Conservation (phyloP, 2,329 filamentous ascomycete genomes). For the Paraphaeosphaeria minitans region DNA sequence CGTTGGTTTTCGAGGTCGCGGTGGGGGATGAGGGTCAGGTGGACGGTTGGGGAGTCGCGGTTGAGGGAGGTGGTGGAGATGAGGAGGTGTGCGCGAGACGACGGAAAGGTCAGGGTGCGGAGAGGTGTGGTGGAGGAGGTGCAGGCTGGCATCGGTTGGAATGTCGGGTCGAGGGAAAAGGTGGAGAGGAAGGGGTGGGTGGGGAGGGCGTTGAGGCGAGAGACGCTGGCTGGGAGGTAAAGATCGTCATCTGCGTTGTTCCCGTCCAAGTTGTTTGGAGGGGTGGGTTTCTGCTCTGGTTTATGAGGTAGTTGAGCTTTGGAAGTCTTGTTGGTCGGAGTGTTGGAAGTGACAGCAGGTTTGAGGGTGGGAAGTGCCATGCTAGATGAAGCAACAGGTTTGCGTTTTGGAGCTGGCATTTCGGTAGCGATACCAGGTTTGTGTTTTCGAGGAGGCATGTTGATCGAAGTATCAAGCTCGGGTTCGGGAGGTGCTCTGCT, state of each 20-base stretch:
- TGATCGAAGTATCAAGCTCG: not conserved
- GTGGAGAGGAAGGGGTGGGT: not conserved
- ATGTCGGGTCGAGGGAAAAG: not conserved
- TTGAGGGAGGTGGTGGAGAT: not conserved
- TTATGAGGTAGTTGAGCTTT: not conserved
- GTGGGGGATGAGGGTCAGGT: not conserved
- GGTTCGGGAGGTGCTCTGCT: not conserved
- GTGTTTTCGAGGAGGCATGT: no score
- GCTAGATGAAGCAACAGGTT: not conserved
- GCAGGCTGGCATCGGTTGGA: not conserved
- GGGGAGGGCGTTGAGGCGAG: not conserved
- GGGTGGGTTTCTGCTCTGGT: not conserved
- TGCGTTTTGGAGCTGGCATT: not conserved
- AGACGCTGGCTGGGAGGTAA: not conserved
- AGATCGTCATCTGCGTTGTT: not conserved
- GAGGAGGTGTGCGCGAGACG: not conserved
- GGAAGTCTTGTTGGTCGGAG: not conserved
- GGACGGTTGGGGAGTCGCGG: not conserved
- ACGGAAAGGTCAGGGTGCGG: slow-evolving; percentile 3
- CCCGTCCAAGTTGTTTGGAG: not conserved
- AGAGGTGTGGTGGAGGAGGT: not conserved
- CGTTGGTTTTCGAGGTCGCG: not conserved
- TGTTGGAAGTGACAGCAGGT: not conserved
- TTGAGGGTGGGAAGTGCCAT: not conserved
- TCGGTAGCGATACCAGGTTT: no score